Conservation (phyloP, 345 rosid species). For the Raphanus sativus region DNA sequence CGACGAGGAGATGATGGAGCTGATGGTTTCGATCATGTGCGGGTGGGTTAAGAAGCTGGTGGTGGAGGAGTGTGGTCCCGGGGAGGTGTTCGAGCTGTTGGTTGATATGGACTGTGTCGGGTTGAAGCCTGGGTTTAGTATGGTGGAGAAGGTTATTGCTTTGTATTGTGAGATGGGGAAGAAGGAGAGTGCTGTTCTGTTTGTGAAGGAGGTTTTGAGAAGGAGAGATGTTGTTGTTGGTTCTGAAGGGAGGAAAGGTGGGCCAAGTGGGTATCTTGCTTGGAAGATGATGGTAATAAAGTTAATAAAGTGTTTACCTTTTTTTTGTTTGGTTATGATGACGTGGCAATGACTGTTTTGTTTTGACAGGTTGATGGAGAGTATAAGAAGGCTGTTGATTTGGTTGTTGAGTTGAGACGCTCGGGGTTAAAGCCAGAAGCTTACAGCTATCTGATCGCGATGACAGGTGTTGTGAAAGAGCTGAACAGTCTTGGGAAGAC, state of each 20-base stretch:
- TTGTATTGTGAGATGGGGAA: conserved; percentile 74
- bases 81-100: conserved; percentile 69
- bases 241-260: conserved; percentile 66
- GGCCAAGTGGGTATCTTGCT: conserved; percentile 88
- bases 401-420: conserved; percentile 59
- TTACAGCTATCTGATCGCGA: conserved; percentile 79
- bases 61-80: conserved; percentile 55
- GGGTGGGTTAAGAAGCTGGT: conserved; percentile 82
- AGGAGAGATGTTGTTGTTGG: conserved; percentile 44
- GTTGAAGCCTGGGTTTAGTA: conserved; percentile 78
- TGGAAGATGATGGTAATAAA: conserved; percentile 85
- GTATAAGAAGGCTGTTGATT: conserved; percentile 62
- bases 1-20: conserved; percentile 88
- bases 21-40: conserved; percentile 91
- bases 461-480: conserved; percentile 95
- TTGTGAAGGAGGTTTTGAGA: conserved; percentile 68
- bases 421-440: conserved; percentile 84
- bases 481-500: conserved; percentile 74
- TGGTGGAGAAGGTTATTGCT: conserved; percentile 91
- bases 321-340: background rate
- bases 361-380: conserved; percentile 73
- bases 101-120: conserved; percentile 96
- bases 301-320: background rate
- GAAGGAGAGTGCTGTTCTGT: conserved; percentile 60
- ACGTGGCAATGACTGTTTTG: background rate